Evolutionary conservation across 2,329 filamentous ascomycete species (phyloP).

Genomic region (Moelleriella libera): DNA sequence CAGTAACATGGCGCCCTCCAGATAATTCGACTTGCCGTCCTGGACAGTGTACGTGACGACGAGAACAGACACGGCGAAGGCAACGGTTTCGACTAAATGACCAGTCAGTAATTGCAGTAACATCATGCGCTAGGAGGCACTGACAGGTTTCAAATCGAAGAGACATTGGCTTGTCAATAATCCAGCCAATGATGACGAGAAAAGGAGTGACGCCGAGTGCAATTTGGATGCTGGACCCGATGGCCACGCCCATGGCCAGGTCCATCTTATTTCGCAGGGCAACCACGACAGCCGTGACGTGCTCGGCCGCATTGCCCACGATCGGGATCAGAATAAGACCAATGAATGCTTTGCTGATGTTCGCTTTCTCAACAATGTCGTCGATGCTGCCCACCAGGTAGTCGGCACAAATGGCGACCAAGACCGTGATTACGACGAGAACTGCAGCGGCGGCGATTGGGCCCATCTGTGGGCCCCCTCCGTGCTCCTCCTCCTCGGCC

Average conservation of each 20-base stretch:
- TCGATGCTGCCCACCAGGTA: slow-evolving; percentile 68
- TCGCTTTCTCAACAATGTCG: slow-evolving; percentile 50
- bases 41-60: slow-evolving; percentile 66
- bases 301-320: slow-evolving; percentile 68
- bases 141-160: slow-evolving; percentile 58
- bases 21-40: slow-evolving; percentile 73
- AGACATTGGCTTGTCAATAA: slow-evolving; percentile 58
- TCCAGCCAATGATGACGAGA: slow-evolving; percentile 69
- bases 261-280: slow-evolving; percentile 67
- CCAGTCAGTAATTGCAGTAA: neutral
- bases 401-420: slow-evolving; percentile 62
- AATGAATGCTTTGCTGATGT: slow-evolving; percentile 70
- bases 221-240: slow-evolving; percentile 73
- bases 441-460: slow-evolving; percentile 51
- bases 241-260: slow-evolving; percentile 62
- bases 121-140: slow-evolving; percentile 1
- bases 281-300: slow-evolving; percentile 69
- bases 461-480: slow-evolving; percentile 34
- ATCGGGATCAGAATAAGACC: slow-evolving; percentile 68
- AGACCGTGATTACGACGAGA: slow-evolving; percentile 53
- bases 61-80: slow-evolving; percentile 61
- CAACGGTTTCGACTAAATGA: slow-evolving; percentile 51
- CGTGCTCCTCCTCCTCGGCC: slow-evolving; percentile 22
- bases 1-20: slow-evolving; percentile 59
- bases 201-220: slow-evolving; percentile 69